phyloP scores from a whole-genome alignment of 2,329 filamentous ascomycete species.

The Leptographium lundbergii region DNA sequence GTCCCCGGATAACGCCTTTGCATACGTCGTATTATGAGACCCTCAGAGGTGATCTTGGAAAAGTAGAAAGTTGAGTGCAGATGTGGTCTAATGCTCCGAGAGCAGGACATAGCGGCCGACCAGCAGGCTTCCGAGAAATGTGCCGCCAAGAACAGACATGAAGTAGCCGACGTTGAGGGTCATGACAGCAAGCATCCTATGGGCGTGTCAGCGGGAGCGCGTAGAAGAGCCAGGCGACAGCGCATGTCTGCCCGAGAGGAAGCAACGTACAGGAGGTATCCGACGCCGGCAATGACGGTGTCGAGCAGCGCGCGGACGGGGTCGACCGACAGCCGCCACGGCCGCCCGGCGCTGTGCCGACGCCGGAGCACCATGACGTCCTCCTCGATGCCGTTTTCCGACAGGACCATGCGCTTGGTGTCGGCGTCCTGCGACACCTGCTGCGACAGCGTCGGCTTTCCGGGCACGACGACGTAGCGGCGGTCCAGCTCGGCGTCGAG shows the following conservation, averaged over 20 bases:
- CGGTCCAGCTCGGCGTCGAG: constrained; percentile 58
- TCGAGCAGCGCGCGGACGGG: constrained; percentile 59
- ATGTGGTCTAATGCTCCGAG: constrained; percentile 31
- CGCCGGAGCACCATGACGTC: constrained; percentile 60
- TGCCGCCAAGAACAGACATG: constrained; percentile 56
- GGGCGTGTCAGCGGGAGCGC: neutral
- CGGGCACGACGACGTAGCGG: constrained; percentile 64
- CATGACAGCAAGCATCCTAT: constrained; percentile 85
- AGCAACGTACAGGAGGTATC: constrained; percentile 74
- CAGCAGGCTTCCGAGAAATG: constrained; percentile 75
- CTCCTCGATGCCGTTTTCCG: constrained; percentile 70
- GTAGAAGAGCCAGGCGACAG: neutral
- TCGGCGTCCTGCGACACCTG: constrained; percentile 45
- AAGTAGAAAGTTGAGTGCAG: neutral
- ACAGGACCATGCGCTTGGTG: constrained; percentile 49
- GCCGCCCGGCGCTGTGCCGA: constrained; percentile 38
- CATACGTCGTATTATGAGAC: neutral
- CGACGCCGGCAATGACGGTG: constrained; percentile 60
- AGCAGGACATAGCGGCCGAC: constrained; percentile 55
- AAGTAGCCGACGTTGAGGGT: constrained; percentile 74
- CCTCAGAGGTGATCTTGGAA: neutral
- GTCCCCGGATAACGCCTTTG: neutral
- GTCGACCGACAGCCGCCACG: constrained; percentile 75
- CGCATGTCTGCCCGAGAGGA: neutral
- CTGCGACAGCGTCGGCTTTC: constrained; percentile 45